Conservation (phyloP, 768 basidiomycete genomes). For the Lentinula edodes region DNA sequence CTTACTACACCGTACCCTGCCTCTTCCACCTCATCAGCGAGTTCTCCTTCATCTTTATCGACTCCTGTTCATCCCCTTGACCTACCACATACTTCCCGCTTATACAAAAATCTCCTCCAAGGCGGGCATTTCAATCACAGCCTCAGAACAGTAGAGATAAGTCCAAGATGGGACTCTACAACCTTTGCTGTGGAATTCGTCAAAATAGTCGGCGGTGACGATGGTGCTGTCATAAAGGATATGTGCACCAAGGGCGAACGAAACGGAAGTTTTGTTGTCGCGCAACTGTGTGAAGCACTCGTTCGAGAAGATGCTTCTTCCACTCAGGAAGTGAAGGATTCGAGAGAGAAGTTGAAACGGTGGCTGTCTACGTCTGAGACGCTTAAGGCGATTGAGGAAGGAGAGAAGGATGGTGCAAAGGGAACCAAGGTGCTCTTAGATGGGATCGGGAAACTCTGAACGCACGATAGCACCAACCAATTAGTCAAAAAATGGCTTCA, state of each 20-base stretch:
- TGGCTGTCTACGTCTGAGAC: slow-evolving; percentile 53
- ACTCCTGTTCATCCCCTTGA: slow-evolving; percentile 64
- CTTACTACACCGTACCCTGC: slow-evolving; percentile 56
- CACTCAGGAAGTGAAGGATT: slow-evolving; percentile 24
- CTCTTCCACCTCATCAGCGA: slow-evolving; percentile 11
- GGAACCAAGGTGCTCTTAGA: slow-evolving; percentile 69
- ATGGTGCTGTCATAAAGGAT: slow-evolving; percentile 32
- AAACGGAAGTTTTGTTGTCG: slow-evolving; percentile 71
- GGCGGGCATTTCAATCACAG: slow-evolving; percentile 82
- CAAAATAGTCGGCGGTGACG: slow-evolving; percentile 46
- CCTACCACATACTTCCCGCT: slow-evolving; percentile 72
- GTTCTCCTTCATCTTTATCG: slow-evolving; percentile 25
- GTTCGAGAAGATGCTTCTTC: slow-evolving; percentile 10
- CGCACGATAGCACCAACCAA: no score
- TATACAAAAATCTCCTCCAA: slow-evolving; percentile 87
- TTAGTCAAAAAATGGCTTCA: no score
- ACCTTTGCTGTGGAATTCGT: slow-evolving; percentile 60
- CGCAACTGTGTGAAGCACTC: slow-evolving; percentile 64
- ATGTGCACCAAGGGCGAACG: slow-evolving; percentile 53
- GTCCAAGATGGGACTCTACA: slow-evolving; percentile 49
- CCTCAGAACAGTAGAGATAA: slow-evolving; percentile 46
- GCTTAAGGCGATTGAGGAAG: slow-evolving; percentile 39
- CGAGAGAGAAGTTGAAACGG: slow-evolving; percentile 38
- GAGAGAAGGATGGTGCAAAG: slow-evolving; percentile 53
- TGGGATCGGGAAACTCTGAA: slow-evolving; percentile 34